Evolutionary conservation across 768 basidiomycete genomes (phyloP).

Genomic region (Xanthoconium purpureum): DNA sequence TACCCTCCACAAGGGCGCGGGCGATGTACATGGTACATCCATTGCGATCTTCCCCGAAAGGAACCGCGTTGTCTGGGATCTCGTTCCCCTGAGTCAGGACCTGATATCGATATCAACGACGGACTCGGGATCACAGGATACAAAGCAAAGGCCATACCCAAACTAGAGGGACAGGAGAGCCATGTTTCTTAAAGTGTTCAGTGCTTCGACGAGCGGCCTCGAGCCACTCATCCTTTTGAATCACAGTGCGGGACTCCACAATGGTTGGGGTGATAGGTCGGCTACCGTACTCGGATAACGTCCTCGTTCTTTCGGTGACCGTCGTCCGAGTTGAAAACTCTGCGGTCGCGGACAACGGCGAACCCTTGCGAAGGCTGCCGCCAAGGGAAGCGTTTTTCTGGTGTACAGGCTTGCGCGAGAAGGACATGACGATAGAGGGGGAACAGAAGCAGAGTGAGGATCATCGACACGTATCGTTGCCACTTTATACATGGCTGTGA

Average conservation of each 20-base stretch:
- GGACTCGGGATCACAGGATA: background rate
- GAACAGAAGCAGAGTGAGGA: background rate
- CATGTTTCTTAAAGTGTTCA: constrained; percentile 24
- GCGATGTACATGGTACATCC: constrained; percentile 29
- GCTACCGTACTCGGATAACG: constrained; percentile 16
- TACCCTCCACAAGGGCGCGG: constrained; percentile 31
- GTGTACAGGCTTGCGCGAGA: constrained; percentile 9
- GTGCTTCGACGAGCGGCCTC: constrained; percentile 29
- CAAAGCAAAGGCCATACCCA: constrained; percentile 20
- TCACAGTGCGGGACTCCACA: constrained; percentile 11
- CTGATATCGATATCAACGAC: constrained; percentile 2
- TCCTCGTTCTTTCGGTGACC: constrained; percentile 14
- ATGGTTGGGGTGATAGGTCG: constrained; percentile 15
- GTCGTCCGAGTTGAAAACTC: constrained; percentile 4
- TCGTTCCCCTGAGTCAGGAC: constrained; percentile 28
- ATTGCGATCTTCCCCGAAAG: constrained; percentile 32
- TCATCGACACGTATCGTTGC: background rate
- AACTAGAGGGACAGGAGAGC: constrained; percentile 31
- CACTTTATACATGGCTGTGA: constrained; percentile 17
- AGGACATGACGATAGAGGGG: constrained; percentile 17
- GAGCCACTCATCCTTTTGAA: constrained; percentile 31
- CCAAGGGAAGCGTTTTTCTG: constrained; percentile 5
- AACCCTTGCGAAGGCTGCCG: background rate
- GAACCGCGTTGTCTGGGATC: constrained; percentile 36
- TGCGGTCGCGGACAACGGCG: constrained; percentile 13